Base-by-base conservation (phyloP, 2,329 filamentous ascomycete genomes). In the Scopulariopsis brevicaulis region DNA sequence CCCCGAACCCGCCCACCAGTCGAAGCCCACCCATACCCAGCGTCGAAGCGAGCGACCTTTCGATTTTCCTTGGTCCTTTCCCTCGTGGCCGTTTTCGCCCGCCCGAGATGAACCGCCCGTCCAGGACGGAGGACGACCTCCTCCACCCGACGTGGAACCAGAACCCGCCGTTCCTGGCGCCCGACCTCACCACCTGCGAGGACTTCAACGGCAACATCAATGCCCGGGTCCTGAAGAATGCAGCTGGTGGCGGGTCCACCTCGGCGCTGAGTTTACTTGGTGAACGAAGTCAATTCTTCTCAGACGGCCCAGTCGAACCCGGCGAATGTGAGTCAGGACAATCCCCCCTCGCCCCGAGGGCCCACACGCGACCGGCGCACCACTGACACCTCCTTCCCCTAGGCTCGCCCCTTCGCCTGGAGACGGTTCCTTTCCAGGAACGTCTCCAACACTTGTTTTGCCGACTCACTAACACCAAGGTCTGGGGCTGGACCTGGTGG, bases 161-260 rank as follows among this genome's bases (percentile, higher is more conserved):
- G 69, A 79, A 72, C 66, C 79, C 79, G 35, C 73, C 76, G 1
- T 73, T 71, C 25, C 67, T 81, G 57, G 72, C 77, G 25, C 65
- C 75, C 22, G 71, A 75, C 54, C 66, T 77, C 54, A 82, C 79
- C 28, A 81, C 79, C 48, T 70, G 78, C 63, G 74, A 80, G 70
- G 79, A 82, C 64, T 70, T 81, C 59, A 81, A 81, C 61, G 79
- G 79, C 61, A 77, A 78, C 61, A 70, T 76, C 62, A 82, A 82
- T 66, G 67, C 74, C 22, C 74, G 78, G 24, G 72, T 75, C 63
- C 70, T 58, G 8, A 58, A 54, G 56, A 32, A 48, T 18, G 35
- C 56, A 22, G 10, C 56, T 10, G 50, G 50, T 11, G 50, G 50
- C 15, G 56, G 43, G 6, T 52, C 50, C 1, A 4, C 24, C 14